A percentile compares a stretch with the other conserved stretches of the same genome.
Evolutionary conservation across 2,329 filamentous ascomycete genomes (phyloP).

Genomic region (Teratosphaeria destructans): DNA sequence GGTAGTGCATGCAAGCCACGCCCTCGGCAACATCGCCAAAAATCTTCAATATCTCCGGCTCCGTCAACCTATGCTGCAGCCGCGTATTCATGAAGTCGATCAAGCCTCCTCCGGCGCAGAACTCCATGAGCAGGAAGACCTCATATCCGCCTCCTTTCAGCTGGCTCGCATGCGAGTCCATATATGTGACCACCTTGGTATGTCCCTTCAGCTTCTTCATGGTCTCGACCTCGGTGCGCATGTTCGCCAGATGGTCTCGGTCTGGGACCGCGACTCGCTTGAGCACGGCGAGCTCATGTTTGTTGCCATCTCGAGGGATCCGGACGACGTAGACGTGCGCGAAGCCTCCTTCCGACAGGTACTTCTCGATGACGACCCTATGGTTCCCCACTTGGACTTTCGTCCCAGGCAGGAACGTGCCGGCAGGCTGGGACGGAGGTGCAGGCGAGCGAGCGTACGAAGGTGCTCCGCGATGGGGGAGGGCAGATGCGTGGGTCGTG

Average conservation of each 20-base stretch:
- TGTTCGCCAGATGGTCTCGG: slow-evolving; percentile 84
- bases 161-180: slow-evolving; percentile 95
- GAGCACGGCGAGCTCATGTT: slow-evolving; percentile 71
- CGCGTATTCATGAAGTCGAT: slow-evolving; percentile 99
- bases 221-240: slow-evolving; percentile 97
- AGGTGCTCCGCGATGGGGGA: background rate
- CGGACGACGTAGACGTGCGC: slow-evolving; percentile 97
- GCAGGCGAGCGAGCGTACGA: background rate
- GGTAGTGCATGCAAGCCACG: slow-evolving; percentile 97
- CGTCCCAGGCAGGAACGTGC: slow-evolving; percentile 85
- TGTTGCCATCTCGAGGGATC: slow-evolving; percentile 64
- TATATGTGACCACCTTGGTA: slow-evolving; percentile 91
- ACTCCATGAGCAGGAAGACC: slow-evolving; percentile 97
- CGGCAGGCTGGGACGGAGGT: slow-evolving; percentile 26
- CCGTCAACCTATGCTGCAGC: slow-evolving; percentile 87
- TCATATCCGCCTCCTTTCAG: slow-evolving; percentile 88
- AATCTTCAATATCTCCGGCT: slow-evolving; percentile 94
- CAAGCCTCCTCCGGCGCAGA: slow-evolving; percentile 83
- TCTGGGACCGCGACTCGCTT: slow-evolving; percentile 95
- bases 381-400: slow-evolving; percentile 95
- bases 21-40: slow-evolving; percentile 94
- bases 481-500: background rate
- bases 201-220: slow-evolving; percentile 99
- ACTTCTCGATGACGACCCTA: slow-evolving; percentile 88
- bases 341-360: slow-evolving; percentile 95